These are phyloP conservation scores for Diutina scorzettiae DNA, from an alignment of 1,139 yeast genomes.

Conservation along the genomic window DNA sequence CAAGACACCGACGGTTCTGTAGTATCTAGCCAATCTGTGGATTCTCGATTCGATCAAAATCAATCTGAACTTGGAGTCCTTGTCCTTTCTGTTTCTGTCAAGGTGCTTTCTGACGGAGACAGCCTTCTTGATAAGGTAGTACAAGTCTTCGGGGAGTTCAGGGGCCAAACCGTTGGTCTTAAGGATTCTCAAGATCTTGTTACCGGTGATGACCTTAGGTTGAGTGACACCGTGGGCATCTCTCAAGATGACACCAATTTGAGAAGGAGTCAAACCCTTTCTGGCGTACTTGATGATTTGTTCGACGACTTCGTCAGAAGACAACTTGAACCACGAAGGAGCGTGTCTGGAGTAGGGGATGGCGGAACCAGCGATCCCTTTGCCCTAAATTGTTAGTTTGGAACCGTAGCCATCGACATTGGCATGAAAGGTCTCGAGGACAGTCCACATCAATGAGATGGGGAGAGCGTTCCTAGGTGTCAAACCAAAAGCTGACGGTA, in stretches of 20 bases:
- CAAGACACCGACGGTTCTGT: constrained; percentile 97
- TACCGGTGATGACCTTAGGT: constrained; percentile 95
- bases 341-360: constrained; percentile 98
- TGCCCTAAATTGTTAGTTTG: constrained; percentile 57
- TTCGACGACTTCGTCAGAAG: constrained; percentile 93
- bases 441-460: background rate
- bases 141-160: constrained; percentile 99
- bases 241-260: constrained; percentile 98
- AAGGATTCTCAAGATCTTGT: constrained; percentile 98
- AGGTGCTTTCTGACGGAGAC: constrained; percentile 99
- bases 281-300: constrained; percentile 99
- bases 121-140: constrained; percentile 99
- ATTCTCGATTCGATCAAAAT: constrained; percentile 99
- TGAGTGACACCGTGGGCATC: constrained; percentile 99
- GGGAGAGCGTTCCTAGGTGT: constrained; percentile 11
- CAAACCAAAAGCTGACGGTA: constrained; percentile 20
- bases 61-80: constrained; percentile 99
- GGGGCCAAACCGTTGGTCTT: constrained; percentile 99
- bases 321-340: constrained; percentile 99
- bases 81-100: constrained; percentile 99
- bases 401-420: background rate
- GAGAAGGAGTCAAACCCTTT: constrained; percentile 99
- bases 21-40: constrained; percentile 99
- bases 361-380: constrained; percentile 99
- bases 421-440: too few relatives aligned